These are phyloP conservation scores for Tetrahymena elliotti DNA, from an alignment of 73 alveolate genomes.

Conservation along the genomic window DNA sequence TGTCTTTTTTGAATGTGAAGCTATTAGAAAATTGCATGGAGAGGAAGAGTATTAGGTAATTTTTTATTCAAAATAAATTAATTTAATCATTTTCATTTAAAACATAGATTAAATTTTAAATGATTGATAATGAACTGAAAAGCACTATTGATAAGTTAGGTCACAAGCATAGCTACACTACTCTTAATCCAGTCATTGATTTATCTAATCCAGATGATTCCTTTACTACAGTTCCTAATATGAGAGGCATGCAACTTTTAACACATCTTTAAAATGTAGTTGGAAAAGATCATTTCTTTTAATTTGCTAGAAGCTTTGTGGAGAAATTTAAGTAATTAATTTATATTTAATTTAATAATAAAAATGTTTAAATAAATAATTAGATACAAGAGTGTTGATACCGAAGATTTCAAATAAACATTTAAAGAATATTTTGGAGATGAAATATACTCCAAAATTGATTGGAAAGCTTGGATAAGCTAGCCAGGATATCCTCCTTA, in stretches of 20 bases:
- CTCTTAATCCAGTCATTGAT: slow-evolving; percentile 46
- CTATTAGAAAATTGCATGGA: not conserved
- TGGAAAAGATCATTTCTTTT: not conserved
- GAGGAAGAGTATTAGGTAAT: not conserved
- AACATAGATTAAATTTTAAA: not conserved
- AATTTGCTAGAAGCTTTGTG: not conserved
- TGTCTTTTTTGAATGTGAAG: slow-evolving; percentile 41
- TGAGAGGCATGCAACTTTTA: not conserved
- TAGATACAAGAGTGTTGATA: not conserved
- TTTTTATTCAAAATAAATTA: not conserved
- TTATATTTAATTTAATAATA: not conserved
- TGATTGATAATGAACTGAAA: slow-evolving; percentile 1
- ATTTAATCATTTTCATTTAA: not conserved
- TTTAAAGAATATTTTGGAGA: not conserved
- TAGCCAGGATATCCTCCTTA: not conserved
- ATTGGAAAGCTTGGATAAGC: not conserved
- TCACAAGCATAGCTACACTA: slow-evolving; percentile 41
- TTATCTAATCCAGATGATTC: slow-evolving; percentile 57
- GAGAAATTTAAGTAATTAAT: not conserved
- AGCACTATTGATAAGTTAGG: slow-evolving; percentile 5
- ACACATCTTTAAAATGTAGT: not conserved
- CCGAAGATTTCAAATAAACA: not conserved
- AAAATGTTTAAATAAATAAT: not conserved
- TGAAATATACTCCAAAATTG: not conserved
- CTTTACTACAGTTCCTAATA: slow-evolving; percentile 6